Base-by-base conservation (phyloP, 1,139 yeast genomes). In the Kluyveromyces marxianus region DNA sequence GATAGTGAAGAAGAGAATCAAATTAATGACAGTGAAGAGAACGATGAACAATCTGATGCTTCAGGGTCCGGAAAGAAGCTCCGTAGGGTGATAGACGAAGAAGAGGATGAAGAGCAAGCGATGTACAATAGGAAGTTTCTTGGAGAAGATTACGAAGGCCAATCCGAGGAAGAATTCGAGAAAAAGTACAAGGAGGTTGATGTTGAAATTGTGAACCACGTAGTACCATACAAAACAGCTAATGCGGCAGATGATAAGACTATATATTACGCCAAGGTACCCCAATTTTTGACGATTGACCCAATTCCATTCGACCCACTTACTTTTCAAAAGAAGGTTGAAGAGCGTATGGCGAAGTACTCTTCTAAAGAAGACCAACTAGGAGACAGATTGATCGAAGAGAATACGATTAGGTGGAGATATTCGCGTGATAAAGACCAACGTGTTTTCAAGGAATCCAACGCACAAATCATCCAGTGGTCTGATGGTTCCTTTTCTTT, bases 391-490 rank as follows among this genome's bases (percentile, higher is more conserved):
- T 69, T 83, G 38, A 71, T 79, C 48, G 86, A 83, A 52, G 89
- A 85, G 59, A 88, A 88, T 62, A 88, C 96, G 0, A 72, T 92
- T 35, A 77, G 97, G 58, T 92, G 98, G 98, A 79, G 95, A 66
- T 89, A 90, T 63, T 83, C 88, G 29, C 69, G 77, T 44, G 79
- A 77, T 41, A 77, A 76, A 39, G 69, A 76, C 45, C 74, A 81
- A 48, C 82, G 77, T 47, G 79, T 85, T 54, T 76, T 76, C 57
- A 86, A 86, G 58, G 95, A 89, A 63, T 83, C 95, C 4, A 92
- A 92, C 60, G 83, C 97, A 3, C 89, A 92, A 60, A 81, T 90
- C 48, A 76, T 92, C 30, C 83, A 86, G 63, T 92, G 99, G 99
- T 83, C 85, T 48, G 97, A 92, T 66, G 99, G 98, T 0, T 74